phyloP scores from a whole-genome alignment of 495 filamentous ascomycete genomes.

The Aspergillus incahuasiensis region DNA sequence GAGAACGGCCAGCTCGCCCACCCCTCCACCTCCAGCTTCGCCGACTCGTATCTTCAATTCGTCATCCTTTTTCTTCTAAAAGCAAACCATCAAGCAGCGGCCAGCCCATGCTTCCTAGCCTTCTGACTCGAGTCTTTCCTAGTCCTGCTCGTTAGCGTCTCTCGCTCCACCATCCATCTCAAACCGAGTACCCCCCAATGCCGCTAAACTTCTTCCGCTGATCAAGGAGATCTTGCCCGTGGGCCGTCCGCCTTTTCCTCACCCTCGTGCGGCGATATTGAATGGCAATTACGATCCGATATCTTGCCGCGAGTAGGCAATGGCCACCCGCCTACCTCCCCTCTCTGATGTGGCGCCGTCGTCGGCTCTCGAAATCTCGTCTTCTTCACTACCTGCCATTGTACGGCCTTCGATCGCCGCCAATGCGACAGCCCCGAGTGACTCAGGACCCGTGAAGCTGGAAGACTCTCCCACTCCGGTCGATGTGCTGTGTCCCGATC shows the following conservation, averaged over 20 bases:
- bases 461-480: conserved; percentile 32
- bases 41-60: conserved; percentile 8
- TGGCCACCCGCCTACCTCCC: conserved; percentile 35
- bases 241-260: conserved; percentile 5
- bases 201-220: conserved; percentile 4
- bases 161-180: neutral
- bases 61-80: conserved; percentile 2
- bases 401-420: conserved; percentile 9
- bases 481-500: conserved; percentile 20
- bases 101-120: neutral
- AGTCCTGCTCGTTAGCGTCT: neutral
- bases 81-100: neutral
- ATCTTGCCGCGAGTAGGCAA: conserved; percentile 33
- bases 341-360: conserved; percentile 28
- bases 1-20: neutral
- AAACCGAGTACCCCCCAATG: conserved; percentile 10
- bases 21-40: neutral
- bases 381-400: conserved; percentile 9
- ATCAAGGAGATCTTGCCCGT: conserved; percentile 10
- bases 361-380: conserved; percentile 21
- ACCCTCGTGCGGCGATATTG: conserved; percentile 15
- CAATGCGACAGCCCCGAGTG: conserved; percentile 5
- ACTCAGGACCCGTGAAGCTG: conserved; percentile 24
- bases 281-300: conserved; percentile 28
- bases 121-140: neutral